These are phyloP conservation scores for Casuarina equisetifolia DNA, from an alignment of 306 rosid species.

Conservation along the genomic window DNA sequence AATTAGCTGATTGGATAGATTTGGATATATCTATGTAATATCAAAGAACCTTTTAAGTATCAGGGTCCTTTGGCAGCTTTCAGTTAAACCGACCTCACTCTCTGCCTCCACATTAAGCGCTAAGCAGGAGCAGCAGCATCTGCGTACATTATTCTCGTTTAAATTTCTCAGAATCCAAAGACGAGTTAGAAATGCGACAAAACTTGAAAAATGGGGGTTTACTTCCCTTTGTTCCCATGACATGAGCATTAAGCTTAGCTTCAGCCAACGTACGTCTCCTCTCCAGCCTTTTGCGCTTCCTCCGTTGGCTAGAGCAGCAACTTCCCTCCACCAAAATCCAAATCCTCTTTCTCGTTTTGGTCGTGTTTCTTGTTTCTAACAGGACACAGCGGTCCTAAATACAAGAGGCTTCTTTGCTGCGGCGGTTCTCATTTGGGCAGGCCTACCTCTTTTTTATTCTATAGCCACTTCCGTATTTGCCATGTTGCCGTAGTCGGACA, in stretches of 20 bases:
- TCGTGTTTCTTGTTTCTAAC: background rate
- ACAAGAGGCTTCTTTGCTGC: background rate
- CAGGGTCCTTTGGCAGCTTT: background rate
- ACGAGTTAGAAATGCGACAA: slow-evolving; percentile 1
- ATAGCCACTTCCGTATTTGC: background rate
- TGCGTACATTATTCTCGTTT: background rate
- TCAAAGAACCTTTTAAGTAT: no score
- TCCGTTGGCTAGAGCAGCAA: background rate
- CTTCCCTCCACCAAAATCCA: background rate
- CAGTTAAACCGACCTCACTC: background rate
- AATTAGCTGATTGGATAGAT: background rate
- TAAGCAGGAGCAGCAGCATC: background rate
- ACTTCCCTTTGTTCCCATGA: background rate
- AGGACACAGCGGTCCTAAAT: background rate
- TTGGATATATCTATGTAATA: background rate
- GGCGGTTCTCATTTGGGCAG: background rate
- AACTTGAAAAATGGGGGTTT: background rate
- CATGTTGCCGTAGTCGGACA: background rate
- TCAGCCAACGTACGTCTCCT: background rate
- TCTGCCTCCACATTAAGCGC: background rate
- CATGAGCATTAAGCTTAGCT: background rate
- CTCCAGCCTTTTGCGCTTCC: background rate
- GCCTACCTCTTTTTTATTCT: background rate
- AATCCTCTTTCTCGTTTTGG: background rate
- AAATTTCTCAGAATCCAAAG: background rate